Base-by-base conservation (phyloP, 2,329 filamentous ascomycete genomes). In the Alternaria viburni region DNA sequence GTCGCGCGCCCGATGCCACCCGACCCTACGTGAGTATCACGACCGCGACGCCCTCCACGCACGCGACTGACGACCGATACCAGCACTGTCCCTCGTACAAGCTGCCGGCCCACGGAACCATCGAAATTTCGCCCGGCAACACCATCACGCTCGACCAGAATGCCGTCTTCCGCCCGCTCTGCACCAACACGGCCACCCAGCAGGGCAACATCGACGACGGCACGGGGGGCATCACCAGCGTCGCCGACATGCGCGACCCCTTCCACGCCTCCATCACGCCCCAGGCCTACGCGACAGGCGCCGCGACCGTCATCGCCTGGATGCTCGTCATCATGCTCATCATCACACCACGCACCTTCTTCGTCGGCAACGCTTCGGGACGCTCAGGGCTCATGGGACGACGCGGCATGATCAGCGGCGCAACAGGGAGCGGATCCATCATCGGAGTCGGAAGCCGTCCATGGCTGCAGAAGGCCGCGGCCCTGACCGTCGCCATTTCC, bases 251-350 rank as follows among this genome's bases (percentile, higher is more conserved):
- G 58, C 86, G 88, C 67, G 93, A 97, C 74, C 93, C 93, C 9
- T 99, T 99, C 80, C 97, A 97, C 80, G 91, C 94, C 58, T 97
- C 94, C 41, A 93, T 93, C 19, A 95, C 96, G 47, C 95, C 96
- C 13, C 93, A 97, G 80, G 91, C 92, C 73, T 99, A 97, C 77
- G 94, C 94, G 49, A 91, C 98, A 57, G 93, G 93, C 59, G 92
- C 93, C 15, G 93, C 93, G 17, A 98, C 94, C 1, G 91, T 97
- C 59, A 90, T 97, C 54, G 91, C 93, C 52, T 98, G 96, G 81
- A 91, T 96, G 77, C 88, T 98, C 50, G 91, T 97, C 70, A 92
- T 97, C 67, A 96, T 97, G 87, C 89, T 98, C 41, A 88, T 97
- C 76, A 93, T 97, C 72, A 97, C 93, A 0, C 95, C 95, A n/a